phyloP scores from a whole-genome alignment of 192 early-diverging fungal genomes.

The Coemansia sp. region DNA sequence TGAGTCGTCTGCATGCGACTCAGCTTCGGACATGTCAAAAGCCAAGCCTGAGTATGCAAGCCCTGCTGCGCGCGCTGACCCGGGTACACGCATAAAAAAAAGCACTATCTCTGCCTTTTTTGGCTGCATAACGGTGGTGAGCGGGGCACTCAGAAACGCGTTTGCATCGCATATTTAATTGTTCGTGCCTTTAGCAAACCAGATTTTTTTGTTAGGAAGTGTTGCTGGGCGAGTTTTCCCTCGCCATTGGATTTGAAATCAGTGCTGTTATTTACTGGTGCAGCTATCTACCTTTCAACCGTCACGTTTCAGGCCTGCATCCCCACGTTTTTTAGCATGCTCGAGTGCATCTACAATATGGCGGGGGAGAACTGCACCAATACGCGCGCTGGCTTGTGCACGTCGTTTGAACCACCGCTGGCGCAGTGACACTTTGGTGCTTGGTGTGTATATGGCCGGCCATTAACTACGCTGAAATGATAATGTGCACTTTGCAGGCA shows the following conservation, averaged over 20 bases:
- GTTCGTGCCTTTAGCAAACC: slow-evolving; percentile 1
- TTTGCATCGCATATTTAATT: slow-evolving; percentile 12
- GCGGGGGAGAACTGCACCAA: not conserved
- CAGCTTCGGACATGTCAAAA: slow-evolving; percentile 5
- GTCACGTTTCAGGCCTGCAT: slow-evolving; percentile 9
- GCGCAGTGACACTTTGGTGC: not conserved
- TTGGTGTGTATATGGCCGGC: not conserved
- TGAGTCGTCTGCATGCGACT: not conserved
- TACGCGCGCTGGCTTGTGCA: not conserved
- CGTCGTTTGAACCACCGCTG: not conserved
- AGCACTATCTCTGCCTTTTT: slow-evolving; percentile 11
- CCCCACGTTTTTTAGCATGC: slow-evolving; percentile 6
- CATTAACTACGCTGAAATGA: not conserved
- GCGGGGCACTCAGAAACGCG: slow-evolving; percentile 13
- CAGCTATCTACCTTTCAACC: slow-evolving; percentile 4
- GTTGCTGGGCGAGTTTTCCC: not conserved
- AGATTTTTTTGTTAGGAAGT: not conserved
- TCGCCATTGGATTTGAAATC: slow-evolving; percentile 12
- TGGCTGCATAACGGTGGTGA: slow-evolving; percentile 1
- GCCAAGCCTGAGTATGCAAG: slow-evolving; percentile 10
- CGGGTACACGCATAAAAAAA: slow-evolving; percentile 5
- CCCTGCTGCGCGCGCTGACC: slow-evolving; percentile 13
- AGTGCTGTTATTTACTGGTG: not conserved
- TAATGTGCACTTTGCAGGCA: not conserved
- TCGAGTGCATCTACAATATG: not conserved